Evolutionary conservation across 2,329 filamentous ascomycete genomes (phyloP), one percentile per base, ranked within the genome.

Genomic region (Epichloe sylvatica): DNA sequence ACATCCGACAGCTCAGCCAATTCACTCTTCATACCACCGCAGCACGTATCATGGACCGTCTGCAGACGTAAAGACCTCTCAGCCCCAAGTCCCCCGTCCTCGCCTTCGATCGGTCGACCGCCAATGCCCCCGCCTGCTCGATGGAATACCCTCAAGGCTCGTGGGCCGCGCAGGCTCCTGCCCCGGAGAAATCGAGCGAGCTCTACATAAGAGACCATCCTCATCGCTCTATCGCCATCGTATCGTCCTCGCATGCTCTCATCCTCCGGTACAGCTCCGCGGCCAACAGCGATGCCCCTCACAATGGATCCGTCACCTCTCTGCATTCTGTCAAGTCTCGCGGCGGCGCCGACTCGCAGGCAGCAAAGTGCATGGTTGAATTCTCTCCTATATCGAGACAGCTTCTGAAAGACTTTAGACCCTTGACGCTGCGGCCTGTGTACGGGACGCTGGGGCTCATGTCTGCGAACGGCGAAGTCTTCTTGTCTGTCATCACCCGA

Each of bases 391-490:
- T 78, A 38, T 75, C 80, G 36, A 72, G 77, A 43, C 72, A 81
- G 50, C 77, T 92, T 54, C 71, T 94, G 52, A 76, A 73, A 58
- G 84, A 88, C 54, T 96, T 91, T 67, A 80, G 86, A 41, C 75
- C 82, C 12, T 70, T 96, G 52, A 86, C 81, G 33, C 77, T 81
- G 17, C 74, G 86, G 44, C 81, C 82, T 15, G 84, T 90, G 35
- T 83, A 88, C 62, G 91, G 91, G 49, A 97, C 90, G 0, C 71
- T 97, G 43, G 91, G 91, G 2, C 71, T 97, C 53, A 91, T 96
- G 57, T 84, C 88, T 0, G 77, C 94, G 54, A 80, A 82, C 54
- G 76, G 80, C 52, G 88, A 96, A 70, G 83, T 96, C 13, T 97
- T 97, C 64, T 72, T 97, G 15, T 92, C 89, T 53, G 84, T 96